Conservation (phyloP, 2,329 filamentous ascomycete species). For the Shiraia bambusicola region DNA sequence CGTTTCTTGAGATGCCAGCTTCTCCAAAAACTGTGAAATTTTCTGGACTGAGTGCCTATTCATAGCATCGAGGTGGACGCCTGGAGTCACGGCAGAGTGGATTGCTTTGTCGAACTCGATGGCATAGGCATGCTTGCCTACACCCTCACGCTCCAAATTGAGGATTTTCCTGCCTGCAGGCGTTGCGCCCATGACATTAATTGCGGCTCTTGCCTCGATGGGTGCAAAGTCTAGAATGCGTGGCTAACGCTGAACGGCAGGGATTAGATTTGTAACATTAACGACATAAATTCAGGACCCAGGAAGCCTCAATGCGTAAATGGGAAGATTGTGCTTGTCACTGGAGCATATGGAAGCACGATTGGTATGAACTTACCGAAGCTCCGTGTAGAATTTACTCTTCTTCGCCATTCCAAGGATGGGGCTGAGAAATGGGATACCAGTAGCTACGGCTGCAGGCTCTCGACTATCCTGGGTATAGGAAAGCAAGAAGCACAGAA, state of each 20-base stretch:
- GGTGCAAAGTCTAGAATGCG: conserved; percentile 43
- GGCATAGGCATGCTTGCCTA: conserved; percentile 36
- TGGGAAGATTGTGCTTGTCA: conserved; percentile 27
- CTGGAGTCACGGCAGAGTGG: conserved; percentile 32
- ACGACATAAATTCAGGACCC: conserved; percentile 46
- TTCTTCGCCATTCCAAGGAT: conserved; percentile 16
- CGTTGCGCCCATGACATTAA: conserved; percentile 36
- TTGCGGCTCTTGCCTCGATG: conserved; percentile 39
- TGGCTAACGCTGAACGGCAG: conserved; percentile 38
- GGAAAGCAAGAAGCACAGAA: too few species aligned
- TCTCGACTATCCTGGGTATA: too few species aligned
- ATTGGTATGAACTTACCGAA: conserved; percentile 5
- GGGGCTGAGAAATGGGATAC: conserved; percentile 20
- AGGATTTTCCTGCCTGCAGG: conserved; percentile 34
- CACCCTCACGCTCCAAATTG: conserved; percentile 29
- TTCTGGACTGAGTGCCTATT: conserved; percentile 34
- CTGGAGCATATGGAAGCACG: conserved; percentile 1
- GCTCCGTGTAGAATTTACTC: conserved; percentile 8
- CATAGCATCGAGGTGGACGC: conserved; percentile 40
- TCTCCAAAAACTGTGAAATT: conserved; percentile 16
- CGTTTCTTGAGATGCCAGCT: conserved; percentile 6
- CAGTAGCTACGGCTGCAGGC: too few species aligned
- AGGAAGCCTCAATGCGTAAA: conserved; percentile 46
- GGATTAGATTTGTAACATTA: conserved; percentile 34
- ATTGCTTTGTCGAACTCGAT: conserved; percentile 36